Base-by-base conservation (phyloP, 2,329 filamentous ascomycete species). In the Talaromyces piceae region DNA sequence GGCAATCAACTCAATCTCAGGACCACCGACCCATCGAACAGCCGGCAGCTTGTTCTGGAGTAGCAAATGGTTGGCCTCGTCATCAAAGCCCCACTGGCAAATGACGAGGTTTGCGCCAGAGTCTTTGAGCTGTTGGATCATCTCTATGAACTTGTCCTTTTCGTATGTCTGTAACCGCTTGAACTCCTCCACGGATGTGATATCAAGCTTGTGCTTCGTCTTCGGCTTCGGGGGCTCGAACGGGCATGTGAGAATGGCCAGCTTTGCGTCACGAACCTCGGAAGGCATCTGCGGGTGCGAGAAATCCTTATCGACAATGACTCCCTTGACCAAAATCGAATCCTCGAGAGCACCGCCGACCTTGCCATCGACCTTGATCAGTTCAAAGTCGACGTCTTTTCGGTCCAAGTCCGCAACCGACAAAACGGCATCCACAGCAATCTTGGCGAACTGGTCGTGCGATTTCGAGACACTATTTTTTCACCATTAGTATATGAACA, bases 191-290 rank as follows among this genome's bases (percentile, higher is more conserved):
- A 98, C 91, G 39, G 84, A 88, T 51, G 90, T 93, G 67, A 98
- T 98, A 66, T 98, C 93, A 56, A 98, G 82, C 78, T 96, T 95
- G 75, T 98, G 93, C 82, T 98, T 98, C 45, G 93, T 98, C 82
- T 98, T 98, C 60, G 93, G 93, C 80, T 98, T 98, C 47, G 93
- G 93, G 27, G 93, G 93, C 76, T 98, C 93, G 67, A 98, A 98
- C 3, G 93, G 90, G 70, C 93, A 98, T 47, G 93, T 98, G 54
- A 98, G 77, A 64, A 98, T 98, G 61, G 93, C 93, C 65, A 98
- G 84, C 78, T 96, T 97, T 66, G 93, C 94, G 72, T 98, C 90
- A 62, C 78, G 81, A 58, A 98, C 91, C 73, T 96, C 90, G 47
- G 87, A 88, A 9, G 93, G 93, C 93, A 98, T 98, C 75, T 98